Conservation (phyloP, 257 asterid species). For the Pogostemon cablin region DNA sequence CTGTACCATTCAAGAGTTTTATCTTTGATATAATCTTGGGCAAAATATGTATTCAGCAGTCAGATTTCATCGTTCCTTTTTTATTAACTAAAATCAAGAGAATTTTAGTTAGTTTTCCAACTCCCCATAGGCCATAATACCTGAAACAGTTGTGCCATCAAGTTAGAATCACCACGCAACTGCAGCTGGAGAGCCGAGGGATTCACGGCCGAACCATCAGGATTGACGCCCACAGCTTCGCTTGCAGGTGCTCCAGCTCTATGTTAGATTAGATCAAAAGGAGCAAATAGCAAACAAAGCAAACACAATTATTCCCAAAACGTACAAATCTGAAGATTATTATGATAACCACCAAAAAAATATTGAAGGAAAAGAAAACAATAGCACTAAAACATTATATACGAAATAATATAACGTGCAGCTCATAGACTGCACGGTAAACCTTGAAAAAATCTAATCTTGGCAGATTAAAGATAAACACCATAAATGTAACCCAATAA, state of each 20-base stretch:
- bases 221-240: conserved; percentile 59
- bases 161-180: conserved; percentile 74
- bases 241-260: conserved; percentile 60
- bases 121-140: conserved; percentile 42
- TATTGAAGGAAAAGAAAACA: background rate
- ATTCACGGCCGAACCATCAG: conserved; percentile 92
- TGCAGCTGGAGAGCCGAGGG: conserved; percentile 96
- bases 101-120: background rate
- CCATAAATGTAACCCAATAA: background rate
- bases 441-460: background rate
- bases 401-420: conserved; percentile 16
- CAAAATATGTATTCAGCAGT: background rate
- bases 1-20: background rate
- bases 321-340: conserved; percentile 5
- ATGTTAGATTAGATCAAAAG: conserved; percentile 29
- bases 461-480: background rate
- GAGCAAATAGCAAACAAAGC: conserved; percentile 20
- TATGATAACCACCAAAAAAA: background rate
- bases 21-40: background rate
- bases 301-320: conserved; percentile 7
- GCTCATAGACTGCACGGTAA: conserved; percentile 9
- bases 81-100: conserved; percentile 2
- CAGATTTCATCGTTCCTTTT: background rate
- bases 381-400: conserved; percentile 18
- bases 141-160: conserved; percentile 92